Conservation (phyloP, 345 rosid species). For the Cardamine chenopodiifolia region DNA sequence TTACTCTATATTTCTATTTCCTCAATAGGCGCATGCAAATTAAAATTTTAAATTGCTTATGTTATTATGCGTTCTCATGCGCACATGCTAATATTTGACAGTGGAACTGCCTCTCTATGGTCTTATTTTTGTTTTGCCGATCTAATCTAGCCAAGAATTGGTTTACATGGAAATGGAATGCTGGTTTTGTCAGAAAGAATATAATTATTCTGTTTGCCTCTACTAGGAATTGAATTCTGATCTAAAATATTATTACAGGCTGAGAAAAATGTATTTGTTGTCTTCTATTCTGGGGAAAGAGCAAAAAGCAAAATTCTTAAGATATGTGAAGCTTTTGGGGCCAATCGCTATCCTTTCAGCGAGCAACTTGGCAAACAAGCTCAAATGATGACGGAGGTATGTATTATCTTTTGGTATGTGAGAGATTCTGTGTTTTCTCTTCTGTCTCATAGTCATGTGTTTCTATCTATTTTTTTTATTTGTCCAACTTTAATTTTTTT, state of each 20-base stretch:
- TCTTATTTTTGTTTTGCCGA: not conserved
- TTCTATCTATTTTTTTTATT: not conserved
- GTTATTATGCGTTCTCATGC: not conserved
- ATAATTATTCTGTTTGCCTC: conserved; percentile 18
- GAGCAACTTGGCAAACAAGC: conserved; percentile 78
- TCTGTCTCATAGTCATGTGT: conserved; percentile 6
- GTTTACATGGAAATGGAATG: conserved; percentile 23
- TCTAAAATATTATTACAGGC: conserved; percentile 52
- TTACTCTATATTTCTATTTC: not conserved
- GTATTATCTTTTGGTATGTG: conserved; percentile 14
- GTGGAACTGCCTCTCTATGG: not conserved
- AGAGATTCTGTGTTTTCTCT: not conserved
- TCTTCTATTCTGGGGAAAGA: conserved; percentile 93
- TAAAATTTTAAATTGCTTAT: not conserved
- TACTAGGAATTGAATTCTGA: conserved; percentile 31
- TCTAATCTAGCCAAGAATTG: not conserved
- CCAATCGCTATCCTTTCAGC: conserved; percentile 87
- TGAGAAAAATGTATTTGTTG: conserved; percentile 87
- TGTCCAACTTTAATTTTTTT: not conserved
- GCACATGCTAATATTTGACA: conserved; percentile 15
- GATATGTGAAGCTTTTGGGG: conserved; percentile 98
- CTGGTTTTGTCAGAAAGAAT: not conserved
- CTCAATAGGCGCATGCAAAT: not conserved
- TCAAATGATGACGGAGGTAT: conserved; percentile 69
- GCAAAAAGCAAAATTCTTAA: conserved; percentile 83